These are phyloP conservation scores for Echinosophora koreensis DNA, from an alignment of 306 rosid genomes.

Conservation along the genomic window DNA sequence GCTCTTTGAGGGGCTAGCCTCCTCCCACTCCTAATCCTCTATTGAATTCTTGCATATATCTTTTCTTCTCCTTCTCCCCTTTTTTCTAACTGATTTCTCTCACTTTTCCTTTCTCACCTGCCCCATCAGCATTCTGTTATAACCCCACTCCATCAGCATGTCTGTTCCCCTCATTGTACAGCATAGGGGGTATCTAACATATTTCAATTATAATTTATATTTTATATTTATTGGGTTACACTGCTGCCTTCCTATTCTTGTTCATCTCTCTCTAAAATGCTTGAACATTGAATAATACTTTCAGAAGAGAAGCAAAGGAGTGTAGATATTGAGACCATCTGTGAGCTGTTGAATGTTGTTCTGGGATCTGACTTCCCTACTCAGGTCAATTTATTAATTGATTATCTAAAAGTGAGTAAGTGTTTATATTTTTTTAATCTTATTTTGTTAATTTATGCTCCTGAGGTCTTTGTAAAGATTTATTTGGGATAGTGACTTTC, in stretches of 20 bases:
- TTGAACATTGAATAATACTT: constrained; percentile 41
- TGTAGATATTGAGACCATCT: constrained; percentile 68
- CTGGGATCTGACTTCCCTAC: constrained; percentile 56
- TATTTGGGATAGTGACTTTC: constrained; percentile 15
- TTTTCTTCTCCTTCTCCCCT: not conserved
- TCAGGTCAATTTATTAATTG: constrained; percentile 59
- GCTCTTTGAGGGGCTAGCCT: not conserved
- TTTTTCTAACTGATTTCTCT: not conserved
- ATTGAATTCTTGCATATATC: not conserved
- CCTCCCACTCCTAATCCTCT: not conserved
- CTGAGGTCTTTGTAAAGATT: constrained; percentile 6
- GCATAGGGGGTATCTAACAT: not conserved
- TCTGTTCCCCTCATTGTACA: not conserved
- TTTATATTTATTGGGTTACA: constrained; percentile 37
- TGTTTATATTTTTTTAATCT: constrained; percentile 19
- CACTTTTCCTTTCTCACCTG: not conserved
- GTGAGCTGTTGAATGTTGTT: constrained; percentile 64
- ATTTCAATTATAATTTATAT: not conserved
- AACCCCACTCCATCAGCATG: not conserved
- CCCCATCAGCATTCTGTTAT: not conserved
- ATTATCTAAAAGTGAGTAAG: constrained; percentile 68
- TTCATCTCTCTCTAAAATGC: constrained; percentile 29
- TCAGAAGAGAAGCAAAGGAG: constrained; percentile 77
- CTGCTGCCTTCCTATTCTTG: constrained; percentile 28
- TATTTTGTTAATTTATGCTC: constrained; percentile 21